phyloP scores from a whole-genome alignment of 148 eudicot species.

The Nepenthes gracilis region DNA sequence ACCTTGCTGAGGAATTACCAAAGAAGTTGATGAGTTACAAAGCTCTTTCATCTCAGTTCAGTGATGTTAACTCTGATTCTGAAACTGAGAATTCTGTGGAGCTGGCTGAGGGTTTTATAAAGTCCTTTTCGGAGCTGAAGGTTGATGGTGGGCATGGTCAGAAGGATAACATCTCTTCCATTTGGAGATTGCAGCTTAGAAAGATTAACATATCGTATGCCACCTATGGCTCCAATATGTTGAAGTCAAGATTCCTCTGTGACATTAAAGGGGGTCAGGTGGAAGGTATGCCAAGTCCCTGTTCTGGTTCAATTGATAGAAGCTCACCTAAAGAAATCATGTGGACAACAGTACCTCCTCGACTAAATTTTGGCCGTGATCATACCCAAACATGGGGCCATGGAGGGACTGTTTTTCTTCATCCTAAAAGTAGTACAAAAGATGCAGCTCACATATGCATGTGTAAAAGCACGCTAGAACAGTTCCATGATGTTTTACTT shows the following conservation, averaged over 20 bases:
- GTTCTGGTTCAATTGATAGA: slow-evolving; percentile 76
- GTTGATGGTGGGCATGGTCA: no score
- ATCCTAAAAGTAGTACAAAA: slow-evolving; percentile 47
- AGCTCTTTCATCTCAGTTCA: no score
- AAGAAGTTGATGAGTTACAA: no score
- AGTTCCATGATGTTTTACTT: slow-evolving; percentile 83
- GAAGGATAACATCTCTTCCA: no score
- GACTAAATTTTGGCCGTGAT: slow-evolving; percentile 73
- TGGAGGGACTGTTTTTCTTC: slow-evolving; percentile 88
- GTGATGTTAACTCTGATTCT: no score
- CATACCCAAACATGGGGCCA: slow-evolving; percentile 66
- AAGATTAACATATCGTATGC: slow-evolving; percentile 79
- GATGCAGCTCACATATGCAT: slow-evolving; percentile 58
- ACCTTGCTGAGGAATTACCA: no score
- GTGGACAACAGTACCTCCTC: slow-evolving; percentile 67
- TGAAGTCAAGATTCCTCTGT: slow-evolving; percentile 61
- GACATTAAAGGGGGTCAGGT: slow-evolving; percentile 89
- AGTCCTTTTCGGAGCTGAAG: no score
- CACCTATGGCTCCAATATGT: slow-evolving; percentile 88
- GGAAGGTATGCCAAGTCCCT: slow-evolving; percentile 77
- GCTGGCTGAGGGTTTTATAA: no score
- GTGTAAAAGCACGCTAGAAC: slow-evolving; percentile 86
- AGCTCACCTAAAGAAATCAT: slow-evolving; percentile 54
- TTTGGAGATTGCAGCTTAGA: slow-evolving; percentile 22
- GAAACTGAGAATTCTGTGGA: no score